Evolutionary conservation across 306 rosid species (phyloP), one percentile per base, ranked within the genome.

Genomic region (Boehmeria nivea): DNA sequence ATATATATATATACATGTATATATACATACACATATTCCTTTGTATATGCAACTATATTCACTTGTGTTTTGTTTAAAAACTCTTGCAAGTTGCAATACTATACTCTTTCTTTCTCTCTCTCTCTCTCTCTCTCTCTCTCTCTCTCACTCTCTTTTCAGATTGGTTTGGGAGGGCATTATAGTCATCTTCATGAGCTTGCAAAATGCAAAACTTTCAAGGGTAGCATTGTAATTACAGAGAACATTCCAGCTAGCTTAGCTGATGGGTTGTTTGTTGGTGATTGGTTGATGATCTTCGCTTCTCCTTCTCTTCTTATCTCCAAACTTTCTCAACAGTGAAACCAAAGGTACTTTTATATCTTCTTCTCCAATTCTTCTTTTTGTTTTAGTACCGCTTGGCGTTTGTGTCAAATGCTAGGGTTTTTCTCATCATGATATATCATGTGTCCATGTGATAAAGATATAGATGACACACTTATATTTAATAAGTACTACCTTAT

Each of bases 141-240:
- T n/a, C n/a, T n/a, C n/a, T n/a, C n/a, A n/a, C n/a, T n/a, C n/a
- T n/a, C n/a, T n/a, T n/a, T n/a, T n/a, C n/a, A n/a, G 43, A 17
- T 18, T 10, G 42, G 16, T 31, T 46, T 46, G 51, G 27, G 18
- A 54, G 49, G 50, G 58, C 27, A 49, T 24, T 38, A 16, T 23
- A 3, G 67, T 61, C 67, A 23, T 21, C 13, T 42, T 63, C 14
- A 12, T 25, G n/a, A n/a, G n/a, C n/a, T 9, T 16, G 48, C 66
- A 37, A 22, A 33, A n/a, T 45, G 13, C 17, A 13, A 27, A n/a
- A 14, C 39, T 12, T 34, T 21, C 11, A 39, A n/a, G 65, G 52
- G 59, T 39, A 59, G 72, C 66, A 44, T 23, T 59, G 57, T 12
- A 43, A 52, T 19, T 51, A 19, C 16, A 38, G 18, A 63, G n/a